These are phyloP conservation scores for Phtheirospermum japonicum DNA, from an alignment of 257 asterid species.

Conservation along the genomic window DNA sequence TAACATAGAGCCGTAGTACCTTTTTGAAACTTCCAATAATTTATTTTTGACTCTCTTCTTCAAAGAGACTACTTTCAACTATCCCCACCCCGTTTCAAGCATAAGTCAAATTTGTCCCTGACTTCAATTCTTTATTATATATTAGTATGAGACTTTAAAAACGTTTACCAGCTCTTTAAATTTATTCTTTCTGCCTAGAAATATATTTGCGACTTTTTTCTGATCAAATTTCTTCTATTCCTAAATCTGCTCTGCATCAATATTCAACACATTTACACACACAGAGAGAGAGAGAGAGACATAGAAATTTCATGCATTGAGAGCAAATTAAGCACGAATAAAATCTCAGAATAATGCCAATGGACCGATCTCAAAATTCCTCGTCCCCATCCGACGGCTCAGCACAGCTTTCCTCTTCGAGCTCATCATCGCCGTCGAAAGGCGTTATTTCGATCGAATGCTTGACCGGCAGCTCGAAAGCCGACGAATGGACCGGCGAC, in stretches of 20 bases:
- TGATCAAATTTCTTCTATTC: too few species aligned
- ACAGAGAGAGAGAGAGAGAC: too few species aligned
- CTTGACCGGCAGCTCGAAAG: not conserved
- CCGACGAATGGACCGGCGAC: constrained; percentile 8
- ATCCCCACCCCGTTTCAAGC: not conserved
- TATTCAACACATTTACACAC: too few species aligned
- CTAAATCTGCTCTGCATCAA: too few species aligned
- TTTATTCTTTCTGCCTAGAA: too few species aligned
- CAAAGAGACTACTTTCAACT: not conserved
- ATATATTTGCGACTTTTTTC: too few species aligned
- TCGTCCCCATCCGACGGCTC: not conserved
- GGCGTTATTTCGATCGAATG: not conserved
- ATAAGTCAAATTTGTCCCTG: not conserved
- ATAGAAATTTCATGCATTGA: not conserved
- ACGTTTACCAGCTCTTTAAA: too few species aligned
- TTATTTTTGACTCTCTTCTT: too few species aligned
- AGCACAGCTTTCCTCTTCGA: too few species aligned
- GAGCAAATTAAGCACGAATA: not conserved
- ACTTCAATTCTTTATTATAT: too few species aligned
- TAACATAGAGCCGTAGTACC: not conserved
- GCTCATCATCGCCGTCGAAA: not conserved
- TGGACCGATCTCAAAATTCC: not conserved
- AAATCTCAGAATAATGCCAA: not conserved
- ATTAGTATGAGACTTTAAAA: too few species aligned
- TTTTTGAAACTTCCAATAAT: not conserved